A percentile compares a stretch with the other conserved stretches of the same genome.
Evolutionary conservation across 2,329 filamentous ascomycete genomes (phyloP).

Genomic region (Sarocladium strictum): DNA sequence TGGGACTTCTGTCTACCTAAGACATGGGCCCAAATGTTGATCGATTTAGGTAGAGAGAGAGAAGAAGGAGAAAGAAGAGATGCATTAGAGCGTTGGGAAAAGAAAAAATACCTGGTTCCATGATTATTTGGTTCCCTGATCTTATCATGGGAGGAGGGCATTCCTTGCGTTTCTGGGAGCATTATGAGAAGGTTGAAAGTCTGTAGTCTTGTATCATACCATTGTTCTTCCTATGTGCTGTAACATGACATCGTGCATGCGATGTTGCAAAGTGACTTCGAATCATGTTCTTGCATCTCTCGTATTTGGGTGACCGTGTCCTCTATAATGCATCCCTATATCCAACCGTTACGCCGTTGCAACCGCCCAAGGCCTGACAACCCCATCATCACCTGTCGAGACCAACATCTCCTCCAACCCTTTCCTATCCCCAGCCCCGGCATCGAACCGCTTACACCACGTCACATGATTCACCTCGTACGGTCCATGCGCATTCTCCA

Average conservation of each 20-base stretch:
- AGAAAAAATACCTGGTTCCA: neutral
- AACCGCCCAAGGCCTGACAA: slow-evolving; percentile 78
- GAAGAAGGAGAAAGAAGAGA: neutral
- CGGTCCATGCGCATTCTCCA: slow-evolving; percentile 75
- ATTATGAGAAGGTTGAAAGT: neutral
- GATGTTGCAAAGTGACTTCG: too few species aligned
- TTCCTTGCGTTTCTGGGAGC: neutral
- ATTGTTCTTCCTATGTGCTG: neutral
- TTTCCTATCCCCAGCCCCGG: slow-evolving; percentile 44
- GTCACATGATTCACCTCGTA: slow-evolving; percentile 91
- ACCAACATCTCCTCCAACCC: slow-evolving; percentile 76
- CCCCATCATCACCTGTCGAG: slow-evolving; percentile 87
- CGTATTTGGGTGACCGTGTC: neutral
- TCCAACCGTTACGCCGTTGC: neutral
- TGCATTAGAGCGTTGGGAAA: slow-evolving; percentile 7
- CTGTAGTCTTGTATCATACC: slow-evolving; percentile 6
- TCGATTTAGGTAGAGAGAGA: neutral
- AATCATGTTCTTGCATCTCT: too few species aligned
- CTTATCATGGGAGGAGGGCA: neutral
- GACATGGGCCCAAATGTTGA: neutral
- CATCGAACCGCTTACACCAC: slow-evolving; percentile 78
- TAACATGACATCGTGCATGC: too few species aligned
- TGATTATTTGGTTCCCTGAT: neutral
- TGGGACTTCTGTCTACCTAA: neutral
- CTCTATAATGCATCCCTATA: neutral